These are phyloP conservation scores for Entamoeba nuttalli DNA, from an alignment of 208 protist genomes.

Conservation along the genomic window DNA sequence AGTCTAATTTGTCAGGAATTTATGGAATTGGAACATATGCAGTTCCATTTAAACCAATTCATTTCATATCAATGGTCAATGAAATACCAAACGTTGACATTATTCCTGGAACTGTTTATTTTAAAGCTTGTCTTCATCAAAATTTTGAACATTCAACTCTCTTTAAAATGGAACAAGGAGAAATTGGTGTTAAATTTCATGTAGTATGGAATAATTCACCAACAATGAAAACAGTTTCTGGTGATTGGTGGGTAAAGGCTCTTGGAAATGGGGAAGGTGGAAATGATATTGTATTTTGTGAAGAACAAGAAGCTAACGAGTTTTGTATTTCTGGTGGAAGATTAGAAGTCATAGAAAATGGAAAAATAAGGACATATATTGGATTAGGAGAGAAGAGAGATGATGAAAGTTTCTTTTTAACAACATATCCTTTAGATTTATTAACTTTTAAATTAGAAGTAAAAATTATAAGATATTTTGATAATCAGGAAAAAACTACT, in stretches of 20 bases:
- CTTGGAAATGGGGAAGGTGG: not conserved
- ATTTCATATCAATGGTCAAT: not conserved
- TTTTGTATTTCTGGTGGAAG: not conserved
- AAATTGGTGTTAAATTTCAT: not conserved
- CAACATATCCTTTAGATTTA: not conserved
- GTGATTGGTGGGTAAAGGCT: not conserved
- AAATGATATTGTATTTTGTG: not conserved
- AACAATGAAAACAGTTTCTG: not conserved
- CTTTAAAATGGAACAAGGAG: not conserved
- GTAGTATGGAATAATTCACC: not conserved
- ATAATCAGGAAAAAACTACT: not conserved
- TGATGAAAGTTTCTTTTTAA: not conserved
- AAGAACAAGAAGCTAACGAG: not conserved
- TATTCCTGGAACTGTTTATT: not conserved
- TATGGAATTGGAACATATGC: not conserved
- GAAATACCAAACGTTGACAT: not conserved
- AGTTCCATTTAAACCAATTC: not conserved
- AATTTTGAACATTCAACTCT: not conserved
- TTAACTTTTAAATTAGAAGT: not conserved
- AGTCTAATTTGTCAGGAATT: not conserved
- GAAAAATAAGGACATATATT: not conserved
- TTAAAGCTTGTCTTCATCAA: not conserved
- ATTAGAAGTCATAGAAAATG: not conserved
- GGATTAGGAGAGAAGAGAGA: not conserved
- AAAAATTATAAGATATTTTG: not conserved